A percentile compares a stretch with the other conserved stretches of the same genome.
Conservation (phyloP, 495 filamentous ascomycete genomes). For the Lepraria neglecta region DNA sequence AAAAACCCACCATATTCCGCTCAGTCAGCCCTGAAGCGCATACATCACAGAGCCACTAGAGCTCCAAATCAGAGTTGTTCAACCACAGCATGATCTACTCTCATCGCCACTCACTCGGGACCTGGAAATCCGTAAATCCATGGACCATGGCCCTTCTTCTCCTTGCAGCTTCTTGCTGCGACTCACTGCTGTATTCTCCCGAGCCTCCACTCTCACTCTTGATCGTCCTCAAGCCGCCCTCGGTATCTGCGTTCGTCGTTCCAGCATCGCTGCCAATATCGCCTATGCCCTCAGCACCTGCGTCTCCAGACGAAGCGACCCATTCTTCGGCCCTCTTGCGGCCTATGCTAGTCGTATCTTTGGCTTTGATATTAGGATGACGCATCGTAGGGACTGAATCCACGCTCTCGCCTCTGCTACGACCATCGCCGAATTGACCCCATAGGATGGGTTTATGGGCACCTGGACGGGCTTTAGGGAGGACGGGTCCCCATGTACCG, state of each 20-base stretch:
- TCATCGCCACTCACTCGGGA: conserved; percentile 28
- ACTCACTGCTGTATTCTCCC: conserved; percentile 22
- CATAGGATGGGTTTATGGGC: conserved; percentile 30
- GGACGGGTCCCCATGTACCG: conserved; percentile 39
- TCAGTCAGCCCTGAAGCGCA: too few species aligned
- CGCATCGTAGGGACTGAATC: conserved; percentile 19
- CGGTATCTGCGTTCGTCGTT: conserved; percentile 17
- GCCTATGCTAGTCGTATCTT: conserved; percentile 16
- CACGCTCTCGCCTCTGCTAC: conserved; percentile 17
- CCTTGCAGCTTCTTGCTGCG: conserved; percentile 22
- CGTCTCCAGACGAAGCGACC: conserved; percentile 20
- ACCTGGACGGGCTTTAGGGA: conserved; percentile 27
- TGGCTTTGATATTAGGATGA: conserved; percentile 15
- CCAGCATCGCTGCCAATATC: conserved; percentile 22
- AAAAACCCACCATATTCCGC: neutral
- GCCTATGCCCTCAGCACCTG: conserved; percentile 12
- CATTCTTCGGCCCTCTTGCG: conserved; percentile 28
- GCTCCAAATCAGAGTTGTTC: too few species aligned
- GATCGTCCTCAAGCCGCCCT: conserved; percentile 13
- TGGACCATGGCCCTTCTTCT: conserved; percentile 27
- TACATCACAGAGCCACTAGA: too few species aligned
- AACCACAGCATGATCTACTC: neutral
- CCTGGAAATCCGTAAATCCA: conserved; percentile 29
- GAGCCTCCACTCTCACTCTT: conserved; percentile 18
- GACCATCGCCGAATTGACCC: conserved; percentile 30